Evolutionary conservation across 2,329 filamentous ascomycete genomes (phyloP), one percentile per base, ranked within the genome.

Genomic region (Botryotinia convoluta): DNA sequence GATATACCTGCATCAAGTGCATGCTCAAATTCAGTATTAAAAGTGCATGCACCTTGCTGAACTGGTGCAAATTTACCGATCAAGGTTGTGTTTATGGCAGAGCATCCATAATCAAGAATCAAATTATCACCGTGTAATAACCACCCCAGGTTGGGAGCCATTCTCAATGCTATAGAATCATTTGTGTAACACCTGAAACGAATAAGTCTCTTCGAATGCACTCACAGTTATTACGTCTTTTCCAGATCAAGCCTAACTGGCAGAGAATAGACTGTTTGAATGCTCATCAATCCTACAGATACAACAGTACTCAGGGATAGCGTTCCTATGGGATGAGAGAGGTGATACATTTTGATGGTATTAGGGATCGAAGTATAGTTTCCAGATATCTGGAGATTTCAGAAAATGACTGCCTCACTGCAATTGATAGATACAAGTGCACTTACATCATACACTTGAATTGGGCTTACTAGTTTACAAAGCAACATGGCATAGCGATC

Each of bases 31-130:
- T 74, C 72, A 4, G 35, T 69, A 44, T 71, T 54, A 35, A 74
- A 74, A 22, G 61, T 68, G 44, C 74, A 75, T 20, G 54, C 69
- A 20, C 73, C 73, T 35, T 65, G 73, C 32, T 64, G 54, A n/a
- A 73, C 69, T 35, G 72, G 63, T 39, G 64, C 74, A 45, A 74
- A 63, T 8, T 73, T 73, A 14, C 54, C 54, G 22, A 39, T 45
- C 29, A 76, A 37, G 35, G 45, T 54, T 5, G 48, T 22, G 2
- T 45, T 64, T 20, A 72, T 48, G 8, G 48, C 26, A 29, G n/a
- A 59, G 62, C 73, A 74, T 37, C 37, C 72, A 64, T 73, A 71
- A 37, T 42, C 65, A 32, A 48, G 16, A 12, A 72, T 9, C 26
- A 16, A 67, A 26, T 32, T 71, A 44, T 74, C 44, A 54, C 48